Evolutionary conservation across 2,329 filamentous ascomycete species (phyloP), one percentile per base, ranked within the genome.

Genomic region (Ophiognomonia clavigignenti-juglandacearum): DNA sequence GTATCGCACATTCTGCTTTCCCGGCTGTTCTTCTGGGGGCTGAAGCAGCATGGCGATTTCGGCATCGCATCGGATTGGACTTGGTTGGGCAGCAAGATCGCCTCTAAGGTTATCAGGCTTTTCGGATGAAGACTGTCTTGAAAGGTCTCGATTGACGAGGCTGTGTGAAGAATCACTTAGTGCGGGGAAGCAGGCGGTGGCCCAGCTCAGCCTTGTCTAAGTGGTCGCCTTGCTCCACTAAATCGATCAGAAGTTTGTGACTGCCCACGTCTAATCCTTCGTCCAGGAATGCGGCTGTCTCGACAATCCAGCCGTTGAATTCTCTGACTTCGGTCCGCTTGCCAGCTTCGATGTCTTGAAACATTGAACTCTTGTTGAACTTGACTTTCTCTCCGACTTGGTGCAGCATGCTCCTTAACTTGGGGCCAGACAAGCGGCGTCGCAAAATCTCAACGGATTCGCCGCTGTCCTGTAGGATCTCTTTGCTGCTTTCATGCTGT

Each of bases 341-440:
- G 14, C 74, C 73, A 6, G 72, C 70, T 26, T 58, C 61, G 11
- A 77, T 69, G 56, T 83, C 79, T 61, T 83, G 80, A 5, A 81
- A 67, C 80, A 83, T 83, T 4, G 77, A 82, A 59, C 78, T 82
- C 9, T 65, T 74, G 58, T 83, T 83, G 26, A 72, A 64, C 14
- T 59, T 61, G 5, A 79, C 77, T 49, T 70, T 69, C n/a, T 62
- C 50, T 2, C 70, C 75, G 7, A 78, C 68, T 8, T 59, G 60
- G 42, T 73, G 62, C 6, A 84, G 61, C 63, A 76, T 71, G 3
- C 58, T 51, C 23, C 64, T 66, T 24, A 83, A 62, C 4, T 56
- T 59, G 4, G 58, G 23, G 10, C 62, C 58, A 0, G 75, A 71
- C 56, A 79, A 73, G 22, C 77, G 66, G 31, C 69, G 53, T 6